Percentiles rank a stretch among this genome's conserved stretches.
phyloP scores from a whole-genome alignment of 2,329 filamentous ascomycete genomes.

The Penicillium sumatraense region DNA sequence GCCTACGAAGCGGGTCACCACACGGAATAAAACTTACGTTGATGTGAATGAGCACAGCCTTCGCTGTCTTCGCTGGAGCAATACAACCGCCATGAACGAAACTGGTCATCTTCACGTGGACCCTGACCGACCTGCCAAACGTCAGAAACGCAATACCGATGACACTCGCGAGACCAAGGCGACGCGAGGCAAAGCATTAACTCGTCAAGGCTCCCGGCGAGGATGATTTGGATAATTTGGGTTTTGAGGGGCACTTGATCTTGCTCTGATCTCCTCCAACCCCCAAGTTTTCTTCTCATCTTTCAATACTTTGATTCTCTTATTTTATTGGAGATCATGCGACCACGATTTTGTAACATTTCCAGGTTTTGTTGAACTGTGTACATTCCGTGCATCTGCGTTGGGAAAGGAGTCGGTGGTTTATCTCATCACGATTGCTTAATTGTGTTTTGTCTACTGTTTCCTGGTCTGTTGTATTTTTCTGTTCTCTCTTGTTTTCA shows the following conservation, averaged over 20 bases:
- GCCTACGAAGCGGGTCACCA: conserved; percentile 61
- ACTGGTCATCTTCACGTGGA: conserved; percentile 66
- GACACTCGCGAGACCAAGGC: conserved; percentile 45
- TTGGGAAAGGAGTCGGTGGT: conserved; percentile 11
- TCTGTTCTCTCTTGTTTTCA: conserved; percentile 5
- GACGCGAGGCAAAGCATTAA: conserved; percentile 54
- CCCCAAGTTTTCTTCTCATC: background rate
- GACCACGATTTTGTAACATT: conserved; percentile 6
- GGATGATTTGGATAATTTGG: conserved; percentile 17
- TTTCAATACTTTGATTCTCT: conserved; percentile 2
- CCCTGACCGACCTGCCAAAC: conserved; percentile 56
- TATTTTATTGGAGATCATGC: background rate
- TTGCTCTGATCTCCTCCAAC: conserved; percentile 3
- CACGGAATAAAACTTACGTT: conserved; percentile 64
- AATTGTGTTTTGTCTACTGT: background rate
- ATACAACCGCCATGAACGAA: conserved; percentile 63
- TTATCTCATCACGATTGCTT: background rate
- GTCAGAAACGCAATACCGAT: conserved; percentile 51
- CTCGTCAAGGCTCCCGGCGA: conserved; percentile 54
- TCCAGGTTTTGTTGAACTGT: conserved; percentile 9
- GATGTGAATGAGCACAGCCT: conserved; percentile 57
- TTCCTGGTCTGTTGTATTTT: background rate
- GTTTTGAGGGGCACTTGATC: too few species aligned
- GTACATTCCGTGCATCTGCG: conserved; percentile 24
- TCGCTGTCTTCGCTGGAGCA: conserved; percentile 68